Evolutionary conservation across 2,329 filamentous ascomycete genomes (phyloP).

Genomic region (Pseudogymnoascus sp.): DNA sequence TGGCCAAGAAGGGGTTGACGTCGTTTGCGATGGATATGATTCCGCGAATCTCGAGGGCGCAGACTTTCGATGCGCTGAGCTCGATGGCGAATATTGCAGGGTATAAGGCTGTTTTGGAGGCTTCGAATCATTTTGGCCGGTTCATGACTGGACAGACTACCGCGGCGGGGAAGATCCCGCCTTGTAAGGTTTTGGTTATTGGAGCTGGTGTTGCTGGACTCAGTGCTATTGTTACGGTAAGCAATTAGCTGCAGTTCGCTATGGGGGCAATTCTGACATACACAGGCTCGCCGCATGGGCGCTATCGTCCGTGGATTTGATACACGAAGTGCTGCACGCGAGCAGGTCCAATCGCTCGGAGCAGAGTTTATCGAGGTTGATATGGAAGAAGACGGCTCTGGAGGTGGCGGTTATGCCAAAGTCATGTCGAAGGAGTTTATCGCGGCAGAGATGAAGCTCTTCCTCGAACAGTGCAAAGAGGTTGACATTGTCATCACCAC

Average conservation of each 20-base stretch:
- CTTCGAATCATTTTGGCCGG: slow-evolving; percentile 79
- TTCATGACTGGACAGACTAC: slow-evolving; percentile 87
- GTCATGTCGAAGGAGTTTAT: slow-evolving; percentile 94
- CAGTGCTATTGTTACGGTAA: slow-evolving; percentile 71
- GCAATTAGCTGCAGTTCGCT: slow-evolving; percentile 15
- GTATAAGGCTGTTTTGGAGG: slow-evolving; percentile 85
- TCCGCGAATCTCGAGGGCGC: slow-evolving; percentile 78
- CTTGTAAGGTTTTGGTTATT: slow-evolving; percentile 83
- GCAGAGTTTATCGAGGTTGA: slow-evolving; percentile 87
- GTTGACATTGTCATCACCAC: slow-evolving; percentile 92
- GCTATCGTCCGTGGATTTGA: slow-evolving; percentile 88
- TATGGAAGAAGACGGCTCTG: slow-evolving; percentile 73
- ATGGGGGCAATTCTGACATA: slow-evolving; percentile 11
- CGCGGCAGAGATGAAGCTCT: slow-evolving; percentile 86
- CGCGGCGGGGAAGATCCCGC: slow-evolving; percentile 81
- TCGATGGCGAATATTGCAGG: slow-evolving; percentile 94
- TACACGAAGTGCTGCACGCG: slow-evolving; percentile 76
- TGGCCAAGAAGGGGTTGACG: slow-evolving; percentile 63
- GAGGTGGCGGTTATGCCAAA: slow-evolving; percentile 81
- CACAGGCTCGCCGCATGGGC: slow-evolving; percentile 65
- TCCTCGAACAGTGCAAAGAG: slow-evolving; percentile 76
- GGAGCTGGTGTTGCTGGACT: slow-evolving; percentile 83
- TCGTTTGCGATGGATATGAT: slow-evolving; percentile 90
- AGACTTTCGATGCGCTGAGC: slow-evolving; percentile 77
- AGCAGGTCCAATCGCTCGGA: slow-evolving; percentile 83